A percentile compares a stretch with the other conserved stretches of the same genome.
These are phyloP conservation scores for Erodium maritimum DNA, from an alignment of 345 rosid genomes.

Conservation along the genomic window DNA sequence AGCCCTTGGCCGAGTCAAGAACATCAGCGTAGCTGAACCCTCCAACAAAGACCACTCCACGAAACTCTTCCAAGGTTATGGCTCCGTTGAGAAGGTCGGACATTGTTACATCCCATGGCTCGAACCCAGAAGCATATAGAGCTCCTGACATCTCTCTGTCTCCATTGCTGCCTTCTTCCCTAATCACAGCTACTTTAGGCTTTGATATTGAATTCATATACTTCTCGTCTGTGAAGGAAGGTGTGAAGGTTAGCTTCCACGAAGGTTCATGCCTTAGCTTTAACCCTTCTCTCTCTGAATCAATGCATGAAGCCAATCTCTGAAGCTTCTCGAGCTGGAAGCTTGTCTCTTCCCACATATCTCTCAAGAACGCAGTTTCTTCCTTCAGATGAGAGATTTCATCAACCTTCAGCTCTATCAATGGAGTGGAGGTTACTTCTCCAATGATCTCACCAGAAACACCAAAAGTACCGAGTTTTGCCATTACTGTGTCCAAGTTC, in stretches of 20 bases:
- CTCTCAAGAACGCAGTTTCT: constrained; percentile 56
- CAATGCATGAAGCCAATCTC: constrained; percentile 71
- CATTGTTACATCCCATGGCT: constrained; percentile 90
- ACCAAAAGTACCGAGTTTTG: constrained; percentile 30
- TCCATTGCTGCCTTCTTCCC: constrained; percentile 98
- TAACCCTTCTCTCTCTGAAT: constrained; percentile 74
- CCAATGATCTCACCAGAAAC: constrained; percentile 64
- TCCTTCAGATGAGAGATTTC: constrained; percentile 42
- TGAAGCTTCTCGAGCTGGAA: constrained; percentile 74
- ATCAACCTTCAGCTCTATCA: constrained; percentile 50
- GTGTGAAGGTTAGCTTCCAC: constrained; percentile 66
- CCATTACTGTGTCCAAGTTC: constrained; percentile 44
- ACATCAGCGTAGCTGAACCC: constrained; percentile 94
- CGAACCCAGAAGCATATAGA: constrained; percentile 77
- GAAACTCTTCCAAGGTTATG: constrained; percentile 50
- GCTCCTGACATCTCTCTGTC: constrained; percentile 98
- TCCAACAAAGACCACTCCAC: constrained; percentile 84
- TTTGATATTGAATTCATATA: constrained; percentile 43
- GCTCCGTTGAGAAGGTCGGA: constrained; percentile 71
- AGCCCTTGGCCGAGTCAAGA: constrained; percentile 93
- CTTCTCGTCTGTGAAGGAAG: constrained; percentile 51
- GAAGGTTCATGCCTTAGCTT: constrained; percentile 59
- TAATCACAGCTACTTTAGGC: constrained; percentile 81
- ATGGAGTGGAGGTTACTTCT: constrained; percentile 42
- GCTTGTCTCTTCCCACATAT: constrained; percentile 92